A percentile compares a stretch with the other conserved stretches of the same genome.
Evolutionary conservation across 495 filamentous ascomycete genomes (phyloP).

Genomic region (Penicillium turbatum): DNA sequence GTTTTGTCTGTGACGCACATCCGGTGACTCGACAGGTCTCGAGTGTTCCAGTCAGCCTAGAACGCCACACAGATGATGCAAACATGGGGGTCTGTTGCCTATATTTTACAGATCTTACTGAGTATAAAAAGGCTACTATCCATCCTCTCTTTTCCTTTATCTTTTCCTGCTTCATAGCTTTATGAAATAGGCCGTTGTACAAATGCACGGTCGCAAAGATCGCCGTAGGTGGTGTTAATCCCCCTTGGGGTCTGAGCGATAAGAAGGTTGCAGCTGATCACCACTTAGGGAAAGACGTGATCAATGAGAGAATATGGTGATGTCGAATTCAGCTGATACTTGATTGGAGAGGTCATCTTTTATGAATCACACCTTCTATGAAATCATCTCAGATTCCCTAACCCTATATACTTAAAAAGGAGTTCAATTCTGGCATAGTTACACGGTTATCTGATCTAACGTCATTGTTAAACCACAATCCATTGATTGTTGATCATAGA

Average conservation of each 20-base stretch:
- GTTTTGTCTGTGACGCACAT: constrained; percentile 29
- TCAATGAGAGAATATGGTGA: not conserved
- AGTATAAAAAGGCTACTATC: no score
- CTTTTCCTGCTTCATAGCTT: no score
- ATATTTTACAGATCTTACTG: not conserved
- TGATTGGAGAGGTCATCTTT: no score
- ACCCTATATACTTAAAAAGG: not conserved
- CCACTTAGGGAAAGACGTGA: not conserved
- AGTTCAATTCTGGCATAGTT: not conserved
- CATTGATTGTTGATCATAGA: no score
- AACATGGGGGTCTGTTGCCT: not conserved
- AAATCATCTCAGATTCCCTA: no score
- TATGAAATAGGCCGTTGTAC: no score
- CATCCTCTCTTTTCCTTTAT: no score
- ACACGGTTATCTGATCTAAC: constrained; percentile 1
- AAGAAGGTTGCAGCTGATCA: not conserved
- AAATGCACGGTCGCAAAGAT: constrained; percentile 4
- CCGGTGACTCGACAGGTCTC: constrained; percentile 27
- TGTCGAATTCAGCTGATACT: not conserved
- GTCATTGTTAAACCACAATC: no score
- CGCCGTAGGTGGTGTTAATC: no score
- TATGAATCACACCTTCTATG: no score
- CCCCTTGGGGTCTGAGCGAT: not conserved
- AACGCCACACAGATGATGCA: constrained; percentile 1
- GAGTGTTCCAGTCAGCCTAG: not conserved